These are phyloP conservation scores for Russula griseocarnosa DNA, from an alignment of 768 basidiomycete genomes.

Conservation along the genomic window DNA sequence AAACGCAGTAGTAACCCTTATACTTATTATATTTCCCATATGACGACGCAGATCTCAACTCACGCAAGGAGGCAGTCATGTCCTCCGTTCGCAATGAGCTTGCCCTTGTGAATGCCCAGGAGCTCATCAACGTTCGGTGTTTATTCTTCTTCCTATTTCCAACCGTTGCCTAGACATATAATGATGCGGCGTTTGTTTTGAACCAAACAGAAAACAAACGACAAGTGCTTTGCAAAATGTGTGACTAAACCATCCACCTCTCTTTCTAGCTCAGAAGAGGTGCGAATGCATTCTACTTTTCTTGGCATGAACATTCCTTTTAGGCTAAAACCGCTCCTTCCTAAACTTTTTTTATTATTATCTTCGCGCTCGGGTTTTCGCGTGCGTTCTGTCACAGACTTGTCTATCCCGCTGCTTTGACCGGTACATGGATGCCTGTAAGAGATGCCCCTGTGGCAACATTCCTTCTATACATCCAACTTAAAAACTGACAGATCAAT, in stretches of 20 bases:
- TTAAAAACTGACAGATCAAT: constrained; percentile 5
- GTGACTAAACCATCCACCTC: constrained; percentile 70
- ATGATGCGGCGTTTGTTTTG: too few relatives aligned
- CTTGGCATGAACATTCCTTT: background rate
- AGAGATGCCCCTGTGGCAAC: constrained; percentile 29
- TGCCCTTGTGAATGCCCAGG: constrained; percentile 70
- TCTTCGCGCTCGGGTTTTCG: background rate
- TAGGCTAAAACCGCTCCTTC: background rate
- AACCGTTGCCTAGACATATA: background rate
- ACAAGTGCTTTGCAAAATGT: constrained; percentile 75
- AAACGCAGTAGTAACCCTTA: background rate
- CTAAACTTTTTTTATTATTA: background rate
- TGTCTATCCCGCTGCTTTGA: constrained; percentile 75
- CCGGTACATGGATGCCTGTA: constrained; percentile 82
- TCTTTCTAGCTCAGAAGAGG: constrained; percentile 70
- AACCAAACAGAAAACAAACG: constrained; percentile 60
- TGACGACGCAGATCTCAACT: constrained; percentile 35
- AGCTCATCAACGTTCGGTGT: constrained; percentile 67
- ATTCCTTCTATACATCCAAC: background rate
- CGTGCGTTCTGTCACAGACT: constrained; percentile 43
- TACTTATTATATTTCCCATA: background rate
- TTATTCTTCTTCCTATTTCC: background rate
- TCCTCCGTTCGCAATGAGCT: constrained; percentile 64
- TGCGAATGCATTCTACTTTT: constrained; percentile 31
- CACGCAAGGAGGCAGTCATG: constrained; percentile 50